phyloP scores from a whole-genome alignment of 2,329 filamentous ascomycete genomes.

The Curvularia lunata region DNA sequence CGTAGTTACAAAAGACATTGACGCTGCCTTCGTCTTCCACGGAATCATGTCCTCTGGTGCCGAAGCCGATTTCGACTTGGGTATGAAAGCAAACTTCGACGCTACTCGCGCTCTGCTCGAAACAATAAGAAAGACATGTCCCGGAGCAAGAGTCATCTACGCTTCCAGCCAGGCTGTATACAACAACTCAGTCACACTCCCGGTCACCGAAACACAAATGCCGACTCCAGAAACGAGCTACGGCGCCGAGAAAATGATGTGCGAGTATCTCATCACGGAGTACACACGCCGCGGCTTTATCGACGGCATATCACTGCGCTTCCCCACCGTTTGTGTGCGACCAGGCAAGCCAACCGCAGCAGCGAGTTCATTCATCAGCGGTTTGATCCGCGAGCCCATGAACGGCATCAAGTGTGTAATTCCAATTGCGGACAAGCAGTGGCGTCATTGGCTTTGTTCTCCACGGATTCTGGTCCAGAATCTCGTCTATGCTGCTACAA shows the following conservation, averaged over 20 bases:
- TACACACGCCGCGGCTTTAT: slow-evolving; percentile 63
- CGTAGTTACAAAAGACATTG: slow-evolving; percentile 20
- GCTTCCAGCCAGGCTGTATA: slow-evolving; percentile 67
- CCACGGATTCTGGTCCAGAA: slow-evolving; percentile 60
- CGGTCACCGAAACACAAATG: slow-evolving; percentile 45
- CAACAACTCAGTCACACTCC: slow-evolving; percentile 56
- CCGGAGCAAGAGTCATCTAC: slow-evolving; percentile 63
- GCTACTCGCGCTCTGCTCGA: slow-evolving; percentile 61
- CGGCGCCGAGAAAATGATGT: slow-evolving; percentile 65
- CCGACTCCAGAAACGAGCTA: slow-evolving; percentile 66
- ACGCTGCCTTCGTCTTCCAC: slow-evolving; percentile 61
- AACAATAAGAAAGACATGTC: slow-evolving; percentile 56
- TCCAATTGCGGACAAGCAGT: slow-evolving; percentile 54
- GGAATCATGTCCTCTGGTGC: slow-evolving; percentile 69
- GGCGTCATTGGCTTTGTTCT: slow-evolving; percentile 62
- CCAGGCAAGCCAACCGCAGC: slow-evolving; percentile 63
- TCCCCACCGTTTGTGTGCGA: slow-evolving; percentile 65
- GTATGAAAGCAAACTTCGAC: slow-evolving; percentile 64
- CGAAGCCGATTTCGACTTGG: slow-evolving; percentile 64
- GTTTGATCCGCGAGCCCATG: slow-evolving; percentile 67
- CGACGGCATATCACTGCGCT: slow-evolving; percentile 61
- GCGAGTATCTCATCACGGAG: slow-evolving; percentile 65
- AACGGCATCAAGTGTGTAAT: slow-evolving; percentile 57
- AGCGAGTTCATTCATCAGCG: slow-evolving; percentile 64
- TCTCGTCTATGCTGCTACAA: slow-evolving; percentile 53